These are phyloP conservation scores for Magnolia kwangsiensis DNA, from an alignment of 164 flowering plant species.

Conservation along the genomic window DNA sequence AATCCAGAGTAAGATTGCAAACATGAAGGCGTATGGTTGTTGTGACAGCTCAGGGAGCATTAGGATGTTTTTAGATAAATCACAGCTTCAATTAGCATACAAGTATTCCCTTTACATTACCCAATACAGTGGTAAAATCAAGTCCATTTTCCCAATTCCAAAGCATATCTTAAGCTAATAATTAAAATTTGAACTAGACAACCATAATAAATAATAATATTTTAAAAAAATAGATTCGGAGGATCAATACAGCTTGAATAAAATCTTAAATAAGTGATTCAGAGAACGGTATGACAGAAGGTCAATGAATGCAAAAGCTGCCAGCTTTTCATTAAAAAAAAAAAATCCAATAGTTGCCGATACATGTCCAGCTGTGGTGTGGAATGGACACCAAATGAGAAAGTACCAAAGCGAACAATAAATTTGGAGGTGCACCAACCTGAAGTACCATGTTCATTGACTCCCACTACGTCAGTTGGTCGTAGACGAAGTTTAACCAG, in stretches of 20 bases:
- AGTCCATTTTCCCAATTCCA: not conserved
- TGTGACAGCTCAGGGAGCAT: not conserved
- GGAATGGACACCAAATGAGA: not conserved
- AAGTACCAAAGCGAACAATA: not conserved
- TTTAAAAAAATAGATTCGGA: too few species aligned
- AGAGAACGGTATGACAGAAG: not conserved
- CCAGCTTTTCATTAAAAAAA: not conserved
- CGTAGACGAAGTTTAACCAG: not conserved
- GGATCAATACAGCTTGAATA: not conserved
- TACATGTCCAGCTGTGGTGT: not conserved
- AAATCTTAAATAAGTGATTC: not conserved
- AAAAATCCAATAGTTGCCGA: not conserved
- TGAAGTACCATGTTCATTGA: not conserved
- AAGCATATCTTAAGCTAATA: not conserved
- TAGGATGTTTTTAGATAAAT: not conserved
- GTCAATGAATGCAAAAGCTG: not conserved
- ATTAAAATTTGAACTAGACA: too few species aligned
- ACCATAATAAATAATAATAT: too few species aligned
- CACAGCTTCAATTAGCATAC: not conserved
- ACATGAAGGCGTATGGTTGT: not conserved
- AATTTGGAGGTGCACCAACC: not conserved
- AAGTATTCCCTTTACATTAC: not conserved
- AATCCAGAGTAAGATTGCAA: not conserved
- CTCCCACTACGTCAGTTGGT: constrained; percentile 2
- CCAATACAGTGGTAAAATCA: not conserved